phyloP scores from a whole-genome alignment of 306 rosid species.

The Medicago lupulina region DNA sequence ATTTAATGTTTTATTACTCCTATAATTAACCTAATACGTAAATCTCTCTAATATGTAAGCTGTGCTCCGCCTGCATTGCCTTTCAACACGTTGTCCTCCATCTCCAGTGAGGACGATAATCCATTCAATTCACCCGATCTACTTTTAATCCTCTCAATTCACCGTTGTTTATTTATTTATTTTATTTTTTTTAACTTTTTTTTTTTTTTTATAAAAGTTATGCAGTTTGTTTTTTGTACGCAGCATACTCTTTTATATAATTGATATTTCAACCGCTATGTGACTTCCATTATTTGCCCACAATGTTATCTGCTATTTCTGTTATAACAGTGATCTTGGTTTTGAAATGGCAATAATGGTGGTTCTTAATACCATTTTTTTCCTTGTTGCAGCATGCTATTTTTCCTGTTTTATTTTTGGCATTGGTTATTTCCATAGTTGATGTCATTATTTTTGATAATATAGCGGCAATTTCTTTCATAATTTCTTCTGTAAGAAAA shows the following conservation, averaged over 20 bases:
- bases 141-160: not conserved
- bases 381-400: conserved; percentile 12
- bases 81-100: not conserved
- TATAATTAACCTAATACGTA: not conserved
- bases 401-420: conserved; percentile 21
- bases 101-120: not conserved
- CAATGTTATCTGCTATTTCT: not conserved
- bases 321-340: not conserved
- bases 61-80: not conserved
- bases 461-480: not conserved
- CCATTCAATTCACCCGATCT: not conserved
- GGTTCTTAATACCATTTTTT: conserved; percentile 13
- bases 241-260: not conserved
- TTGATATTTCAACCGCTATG: not conserved
- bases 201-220: too few relatives aligned
- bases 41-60: not conserved
- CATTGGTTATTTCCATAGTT: conserved; percentile 6
- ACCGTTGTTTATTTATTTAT: too few relatives aligned
- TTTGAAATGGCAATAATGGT: conserved; percentile 13
- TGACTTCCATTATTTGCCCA: not conserved
- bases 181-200: too few relatives aligned
- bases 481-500: not conserved
- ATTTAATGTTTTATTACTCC: not conserved
- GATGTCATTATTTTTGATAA: conserved; percentile 18
- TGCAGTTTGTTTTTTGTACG: not conserved